phyloP scores from a whole-genome alignment of 1,139 yeast species.

The Saccharomyces hybrid region DNA sequence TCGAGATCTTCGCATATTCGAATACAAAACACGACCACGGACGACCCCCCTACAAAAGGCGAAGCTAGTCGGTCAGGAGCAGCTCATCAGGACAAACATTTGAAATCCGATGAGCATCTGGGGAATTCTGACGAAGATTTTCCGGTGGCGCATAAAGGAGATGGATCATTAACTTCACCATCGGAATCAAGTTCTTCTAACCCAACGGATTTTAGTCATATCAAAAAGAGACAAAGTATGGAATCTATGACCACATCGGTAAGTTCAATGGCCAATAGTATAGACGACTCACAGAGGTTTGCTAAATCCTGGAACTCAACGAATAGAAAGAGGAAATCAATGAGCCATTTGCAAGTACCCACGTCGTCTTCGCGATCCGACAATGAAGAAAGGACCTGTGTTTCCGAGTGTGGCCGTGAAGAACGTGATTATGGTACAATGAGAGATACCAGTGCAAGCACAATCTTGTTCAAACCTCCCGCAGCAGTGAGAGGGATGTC shows the following conservation, averaged over 20 bases:
- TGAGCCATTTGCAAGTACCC: constrained; percentile 16
- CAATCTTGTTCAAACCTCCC: neutral
- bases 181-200: constrained; percentile 28
- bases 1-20: constrained; percentile 1
- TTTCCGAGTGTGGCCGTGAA: neutral
- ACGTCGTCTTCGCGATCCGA: constrained; percentile 2
- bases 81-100: neutral
- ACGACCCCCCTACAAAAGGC: neutral
- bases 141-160: neutral
- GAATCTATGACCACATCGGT: constrained; percentile 31
- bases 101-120: neutral
- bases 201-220: constrained; percentile 28
- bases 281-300: constrained; percentile 30
- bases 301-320: constrained; percentile 32
- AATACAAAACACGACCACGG: neutral
- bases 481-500: neutral
- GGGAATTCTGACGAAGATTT: neutral
- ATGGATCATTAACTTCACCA: constrained; percentile 12
- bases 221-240: constrained; percentile 23
- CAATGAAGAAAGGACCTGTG: constrained; percentile 4
- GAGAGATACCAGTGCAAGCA: neutral
- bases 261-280: constrained; percentile 28
- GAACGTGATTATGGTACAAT: neutral
- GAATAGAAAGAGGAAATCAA: constrained; percentile 28
- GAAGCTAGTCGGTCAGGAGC: neutral